These are phyloP conservation scores for Russula sp. DNA, from an alignment of 768 basidiomycete species.

Conservation along the genomic window DNA sequence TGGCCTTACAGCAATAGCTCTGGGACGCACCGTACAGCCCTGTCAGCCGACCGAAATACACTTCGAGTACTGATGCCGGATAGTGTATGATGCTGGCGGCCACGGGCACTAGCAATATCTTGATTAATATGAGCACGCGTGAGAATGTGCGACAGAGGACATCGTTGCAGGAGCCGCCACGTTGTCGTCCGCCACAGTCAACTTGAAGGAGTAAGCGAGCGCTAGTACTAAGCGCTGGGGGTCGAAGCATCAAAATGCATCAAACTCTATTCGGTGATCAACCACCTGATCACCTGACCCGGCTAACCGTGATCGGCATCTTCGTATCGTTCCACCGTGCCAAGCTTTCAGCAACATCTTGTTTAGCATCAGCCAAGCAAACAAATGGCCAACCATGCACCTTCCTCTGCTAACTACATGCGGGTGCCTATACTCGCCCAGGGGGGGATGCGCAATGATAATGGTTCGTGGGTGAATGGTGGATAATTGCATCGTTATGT, in stretches of 20 bases:
- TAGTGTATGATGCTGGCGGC: constrained; percentile 58
- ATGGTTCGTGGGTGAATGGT: not conserved
- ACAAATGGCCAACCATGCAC: not conserved
- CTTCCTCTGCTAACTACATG: not conserved
- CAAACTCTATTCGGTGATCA: constrained; percentile 44
- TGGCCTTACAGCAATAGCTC: no score
- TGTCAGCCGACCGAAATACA: no score
- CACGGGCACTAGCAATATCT: constrained; percentile 34
- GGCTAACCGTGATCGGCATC: no score
- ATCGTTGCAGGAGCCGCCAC: constrained; percentile 50
- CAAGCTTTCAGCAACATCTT: no score
- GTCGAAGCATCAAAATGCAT: constrained; percentile 32
- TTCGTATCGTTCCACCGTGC: no score
- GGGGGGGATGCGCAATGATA: not conserved
- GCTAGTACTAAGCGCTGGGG: constrained; percentile 57
- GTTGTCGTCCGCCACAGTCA: no score
- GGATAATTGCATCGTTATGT: not conserved
- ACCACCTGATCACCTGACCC: constrained; percentile 64
- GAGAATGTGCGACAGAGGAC: constrained; percentile 63
- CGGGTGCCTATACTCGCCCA: not conserved
- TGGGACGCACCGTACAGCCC: no score
- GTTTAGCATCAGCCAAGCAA: no score
- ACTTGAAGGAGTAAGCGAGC: constrained; percentile 64
- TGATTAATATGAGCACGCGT: constrained; percentile 60
- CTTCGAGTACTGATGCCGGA: constrained; percentile 58